Base-by-base conservation (phyloP, 306 rosid species). In the Calophaca sinica region DNA sequence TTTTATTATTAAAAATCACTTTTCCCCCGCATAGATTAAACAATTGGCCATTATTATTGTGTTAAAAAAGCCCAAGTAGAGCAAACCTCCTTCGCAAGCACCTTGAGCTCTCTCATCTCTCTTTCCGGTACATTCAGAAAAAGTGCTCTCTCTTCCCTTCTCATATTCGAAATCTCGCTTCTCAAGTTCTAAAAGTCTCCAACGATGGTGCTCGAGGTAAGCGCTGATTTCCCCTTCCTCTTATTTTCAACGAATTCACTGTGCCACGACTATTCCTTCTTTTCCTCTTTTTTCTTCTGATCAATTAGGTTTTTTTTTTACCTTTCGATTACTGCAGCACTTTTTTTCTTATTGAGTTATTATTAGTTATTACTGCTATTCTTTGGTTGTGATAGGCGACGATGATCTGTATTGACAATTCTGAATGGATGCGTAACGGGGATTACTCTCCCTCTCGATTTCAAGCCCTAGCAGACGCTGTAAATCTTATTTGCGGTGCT, bases 371-470 rank as follows among this genome's bases (percentile, higher is more conserved):
- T 45, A 33, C 1, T 52, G 10, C 9, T 49, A 26, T 57, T 72
- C 6, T 13, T 5, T 77, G 46, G 13, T 11, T 70, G 14, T 15
- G 7, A 52, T 33, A 94, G 98, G 97, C 97, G 45, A 93, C 98
- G 4, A 85, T 94, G 94, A 94, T 94, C 84, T 91, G 97, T 73
- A 84, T 94, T 39, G 98, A 94, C 73, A 89, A 94, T 80, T 94
- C 98, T 6, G 97, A 94, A 76, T 91, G 97, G 97, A 91, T 87
- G 97, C 91, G 98, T 9, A 94, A 94, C 62, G 98, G 98, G 3
- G 98, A 94, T 61, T 94, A 89, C 62, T 6, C 94, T 32, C 98
- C 98, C 28, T 84, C 93, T 41, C 89, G 98, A 72, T 88, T 94
- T 86, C 91, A 87, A 87, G 96, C 97, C 61, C 98, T 88, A 82